Base-by-base conservation (phyloP, 768 basidiomycete genomes). In the Cyclocybe aegerita region DNA sequence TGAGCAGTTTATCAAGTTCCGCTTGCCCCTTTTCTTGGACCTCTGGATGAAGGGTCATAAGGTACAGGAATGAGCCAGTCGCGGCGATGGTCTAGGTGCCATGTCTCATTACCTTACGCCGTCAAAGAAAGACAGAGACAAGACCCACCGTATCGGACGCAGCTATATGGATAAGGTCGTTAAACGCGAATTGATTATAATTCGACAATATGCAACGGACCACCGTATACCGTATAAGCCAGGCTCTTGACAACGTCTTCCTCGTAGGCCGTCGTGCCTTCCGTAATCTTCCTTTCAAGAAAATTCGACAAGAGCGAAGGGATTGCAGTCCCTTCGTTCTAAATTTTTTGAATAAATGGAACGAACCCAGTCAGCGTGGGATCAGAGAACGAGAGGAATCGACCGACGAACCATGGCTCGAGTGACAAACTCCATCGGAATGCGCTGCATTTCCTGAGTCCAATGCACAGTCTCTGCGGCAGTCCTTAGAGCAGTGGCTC, bases 1-100 rank as follows among this genome's bases (percentile, higher is more conserved):
- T 69, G 30, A 71, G 49, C 4, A 70, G 59, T 1, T 54, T 34
- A 49, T 73, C 69, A 11, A 73, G 58, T 49, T 72, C 71, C 8
- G 31, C 56, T 46, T 69, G 71, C 3, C 67, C 71, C 46, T 64
- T 66, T n/a, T 46, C 49, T 46, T 70, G 69, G 1, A 64, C 57
- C 0, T 70, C 61, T 0, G 70, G 70, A 46, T 70, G 50, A 7
- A 52, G 44, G 4, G 64, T 46, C 60, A 72, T 63, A 8, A 63
- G 56, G n/a, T 70, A 60, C 35, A 73, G 46, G 53, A 72, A 60
- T 3, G 46, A 39, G 4, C 38, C 41, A 11, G 55, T 54, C 1
- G 58, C 52, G 23, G 53, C 45, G 23, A 52, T 51, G 9, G 57
- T 52, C 50, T 55, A 40, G 12, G 23, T 29, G 15, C 12, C 5